phyloP scores from a whole-genome alignment of 192 early-diverging fungal genomes.

The Backusella tuberculispora region DNA sequence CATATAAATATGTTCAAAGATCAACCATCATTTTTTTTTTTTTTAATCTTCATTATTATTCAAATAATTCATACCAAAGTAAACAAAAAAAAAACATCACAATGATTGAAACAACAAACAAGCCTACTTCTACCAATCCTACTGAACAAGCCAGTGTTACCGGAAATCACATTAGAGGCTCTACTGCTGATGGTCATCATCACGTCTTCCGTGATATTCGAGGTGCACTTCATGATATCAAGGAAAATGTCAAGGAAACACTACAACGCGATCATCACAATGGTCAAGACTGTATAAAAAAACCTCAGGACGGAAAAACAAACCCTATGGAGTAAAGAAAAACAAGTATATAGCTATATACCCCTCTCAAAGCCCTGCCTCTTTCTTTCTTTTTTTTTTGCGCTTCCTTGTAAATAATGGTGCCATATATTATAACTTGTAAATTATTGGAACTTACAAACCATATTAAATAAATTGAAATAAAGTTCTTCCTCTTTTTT shows the following conservation, averaged over 20 bases:
- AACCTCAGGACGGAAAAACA: constrained; percentile 6
- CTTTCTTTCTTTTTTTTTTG: neutral
- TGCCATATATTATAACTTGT: neutral
- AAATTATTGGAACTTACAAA: neutral
- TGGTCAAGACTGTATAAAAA: constrained; percentile 2
- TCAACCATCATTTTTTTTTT: neutral
- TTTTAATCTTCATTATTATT: constrained; percentile 1
- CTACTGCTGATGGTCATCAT: neutral
- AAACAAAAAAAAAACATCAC: neutral
- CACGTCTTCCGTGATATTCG: constrained; percentile 1
- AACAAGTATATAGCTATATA: neutral
- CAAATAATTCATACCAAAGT: neutral
- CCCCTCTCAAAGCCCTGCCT: no score
- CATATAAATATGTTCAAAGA: neutral
- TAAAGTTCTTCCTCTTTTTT: no score
- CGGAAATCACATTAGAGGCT: neutral
- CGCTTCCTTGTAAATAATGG: neutral
- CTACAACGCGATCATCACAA: constrained; percentile 2
- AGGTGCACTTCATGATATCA: constrained; percentile 1
- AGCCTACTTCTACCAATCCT: neutral
- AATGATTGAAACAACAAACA: neutral
- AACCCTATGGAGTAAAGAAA: neutral
- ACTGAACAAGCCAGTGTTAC: neutral
- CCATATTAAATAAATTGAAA: no score
- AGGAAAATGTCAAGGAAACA: constrained; percentile 10